Base-by-base conservation (phyloP, 768 basidiomycete species). In the Suillus weaverae region DNA sequence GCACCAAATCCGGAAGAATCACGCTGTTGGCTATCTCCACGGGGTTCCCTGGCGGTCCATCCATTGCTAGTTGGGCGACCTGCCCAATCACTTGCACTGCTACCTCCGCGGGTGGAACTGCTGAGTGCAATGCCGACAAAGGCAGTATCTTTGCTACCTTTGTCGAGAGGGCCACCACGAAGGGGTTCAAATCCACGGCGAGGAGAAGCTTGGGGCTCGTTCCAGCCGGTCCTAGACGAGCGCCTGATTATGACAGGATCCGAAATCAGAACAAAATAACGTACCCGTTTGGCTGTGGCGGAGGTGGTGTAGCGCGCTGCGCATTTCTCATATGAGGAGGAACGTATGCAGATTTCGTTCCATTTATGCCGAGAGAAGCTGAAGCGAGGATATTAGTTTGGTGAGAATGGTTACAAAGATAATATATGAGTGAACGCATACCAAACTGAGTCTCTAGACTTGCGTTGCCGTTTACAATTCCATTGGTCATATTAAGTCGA, bases 291-390 rank as follows among this genome's bases (percentile, higher is more conserved):
- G 70, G 61, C 57, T 75, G 70, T 69, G 73, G 69, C 64, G 83
- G 75, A 66, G 82, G 79, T 70, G 89, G 85, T 78, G 87, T 87
- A 85, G 90, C 89, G 86, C 90, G 90, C 89, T 92, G 91, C 86
- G 83, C 78, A 79, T 83, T 85, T 84, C 93, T 91, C 84, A 92
- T 77, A 76, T 94, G 92, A 71, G 93, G 93, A 70, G 93, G 93
- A 73, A 95, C 91, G 83, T 95, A 95, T 67, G 93, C 85, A 73
- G 89, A 85, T 84, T 87, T 90, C 71, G 79, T 71, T 66, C 82
- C 83, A 72, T 84, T 85, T 78, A 93, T 85, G 75, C 88, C 85
- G 75, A 93, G 89, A 82, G 89, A 84, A 75, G 88, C 91, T 93
- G 76, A 44, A 56, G 48, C 22, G 53, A 41, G 20, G 60, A 61